A percentile compares a stretch with the other conserved stretches of the same genome.
Evolutionary conservation across 257 asterid genomes (phyloP).

Genomic region (Thymus quinquecostatus): DNA sequence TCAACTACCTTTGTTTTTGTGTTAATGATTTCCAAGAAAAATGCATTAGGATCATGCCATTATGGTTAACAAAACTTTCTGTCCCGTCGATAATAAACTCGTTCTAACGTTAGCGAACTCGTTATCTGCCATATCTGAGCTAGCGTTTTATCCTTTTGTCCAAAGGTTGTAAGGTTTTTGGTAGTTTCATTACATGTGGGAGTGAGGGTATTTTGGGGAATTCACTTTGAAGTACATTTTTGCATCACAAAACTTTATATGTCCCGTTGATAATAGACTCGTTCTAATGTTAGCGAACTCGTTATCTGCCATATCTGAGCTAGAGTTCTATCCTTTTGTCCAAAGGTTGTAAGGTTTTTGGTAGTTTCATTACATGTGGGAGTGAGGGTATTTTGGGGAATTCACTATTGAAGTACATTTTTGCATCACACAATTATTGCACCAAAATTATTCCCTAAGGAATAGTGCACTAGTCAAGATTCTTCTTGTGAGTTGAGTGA

Average conservation of each 20-base stretch:
- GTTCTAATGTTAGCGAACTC: too few species aligned
- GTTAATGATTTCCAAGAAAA: background rate
- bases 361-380: conserved; percentile 8
- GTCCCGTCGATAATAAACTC: too few species aligned
- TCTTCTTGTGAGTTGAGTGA: conserved; percentile 25
- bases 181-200: background rate
- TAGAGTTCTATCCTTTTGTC: background rate
- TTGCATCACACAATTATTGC: conserved; percentile 32
- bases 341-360: background rate
- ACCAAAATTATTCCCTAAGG: conserved; percentile 31
- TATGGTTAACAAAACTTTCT: background rate
- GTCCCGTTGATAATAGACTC: too few species aligned
- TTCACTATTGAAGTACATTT: conserved; percentile 8
- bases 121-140: conserved; percentile 11
- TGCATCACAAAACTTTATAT: background rate
- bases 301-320: conserved; percentile 9
- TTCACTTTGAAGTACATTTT: conserved; percentile 12
- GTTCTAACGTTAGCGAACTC: too few species aligned
- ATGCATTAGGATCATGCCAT: background rate
- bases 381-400: conserved; percentile 33
- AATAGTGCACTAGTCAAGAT: conserved; percentile 24
- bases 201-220: conserved; percentile 33
- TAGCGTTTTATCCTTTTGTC: background rate
- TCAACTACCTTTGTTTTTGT: conserved; percentile 29
- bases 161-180: background rate